Conservation (phyloP, 768 basidiomycete species). For the Cytidiella melzeri region DNA sequence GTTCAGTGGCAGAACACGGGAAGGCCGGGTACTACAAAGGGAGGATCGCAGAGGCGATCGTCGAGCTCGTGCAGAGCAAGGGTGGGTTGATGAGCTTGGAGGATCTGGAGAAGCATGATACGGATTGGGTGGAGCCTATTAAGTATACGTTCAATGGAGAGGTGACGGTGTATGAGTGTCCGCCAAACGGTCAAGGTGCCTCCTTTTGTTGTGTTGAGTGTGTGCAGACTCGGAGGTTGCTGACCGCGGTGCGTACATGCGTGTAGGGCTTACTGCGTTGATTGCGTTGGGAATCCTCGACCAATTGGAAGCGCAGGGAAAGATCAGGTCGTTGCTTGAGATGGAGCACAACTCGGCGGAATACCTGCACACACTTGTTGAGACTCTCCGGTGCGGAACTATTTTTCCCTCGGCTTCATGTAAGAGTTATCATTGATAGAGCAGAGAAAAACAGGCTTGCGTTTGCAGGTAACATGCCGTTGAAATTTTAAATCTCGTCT, state of each 20-base stretch:
- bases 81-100: slow-evolving; percentile 93
- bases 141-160: slow-evolving; percentile 82
- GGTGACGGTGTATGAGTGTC: slow-evolving; percentile 79
- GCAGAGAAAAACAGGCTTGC: slow-evolving; percentile 37
- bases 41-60: slow-evolving; percentile 81
- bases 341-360: slow-evolving; percentile 88
- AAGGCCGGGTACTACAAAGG: slow-evolving; percentile 95
- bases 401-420: no score
- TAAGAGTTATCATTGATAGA: no score
- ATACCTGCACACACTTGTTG: slow-evolving; percentile 84
- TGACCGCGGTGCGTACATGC: no score
- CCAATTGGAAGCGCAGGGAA: slow-evolving; percentile 68
- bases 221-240: no score
- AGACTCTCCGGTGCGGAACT: slow-evolving; percentile 65
- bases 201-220: no score
- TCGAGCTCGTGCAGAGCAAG: slow-evolving; percentile 75
- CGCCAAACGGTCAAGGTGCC: slow-evolving; percentile 38
- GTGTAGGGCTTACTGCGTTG: slow-evolving; percentile 81
- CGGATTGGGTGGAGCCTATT: slow-evolving; percentile 83
- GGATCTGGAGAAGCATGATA: slow-evolving; percentile 83
- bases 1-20: slow-evolving; percentile 70
- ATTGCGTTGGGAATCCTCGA: slow-evolving; percentile 92
- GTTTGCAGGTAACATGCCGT: slow-evolving; percentile 56
- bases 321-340: slow-evolving; percentile 61
- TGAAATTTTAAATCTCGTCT: background rate